phyloP scores from a whole-genome alignment of 345 rosid genomes.

The Eucalyptus curtisii region DNA sequence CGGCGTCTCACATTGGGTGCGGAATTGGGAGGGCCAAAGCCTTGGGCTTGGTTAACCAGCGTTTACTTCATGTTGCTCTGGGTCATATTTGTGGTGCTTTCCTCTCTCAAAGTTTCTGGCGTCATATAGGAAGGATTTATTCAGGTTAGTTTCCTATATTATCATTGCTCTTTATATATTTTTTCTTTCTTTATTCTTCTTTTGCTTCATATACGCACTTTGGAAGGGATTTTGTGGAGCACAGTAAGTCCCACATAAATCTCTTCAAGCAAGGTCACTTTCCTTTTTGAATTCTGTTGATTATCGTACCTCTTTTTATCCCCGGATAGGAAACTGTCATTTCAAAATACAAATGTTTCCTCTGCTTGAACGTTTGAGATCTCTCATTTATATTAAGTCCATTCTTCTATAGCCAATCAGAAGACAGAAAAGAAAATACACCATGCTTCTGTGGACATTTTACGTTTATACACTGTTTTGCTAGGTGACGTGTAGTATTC shows the following conservation, averaged over 20 bases:
- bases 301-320: too few species aligned
- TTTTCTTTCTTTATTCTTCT: not conserved
- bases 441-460: too few species aligned
- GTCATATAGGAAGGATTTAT: slow-evolving; percentile 24
- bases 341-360: too few species aligned
- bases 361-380: too few species aligned
- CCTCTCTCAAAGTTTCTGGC: slow-evolving; percentile 60
- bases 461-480: too few species aligned
- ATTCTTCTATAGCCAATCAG: too few species aligned
- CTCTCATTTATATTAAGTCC: too few species aligned
- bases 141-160: not conserved
- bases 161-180: not conserved
- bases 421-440: too few species aligned
- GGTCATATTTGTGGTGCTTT: slow-evolving; percentile 3
- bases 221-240: not conserved
- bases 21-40: slow-evolving; percentile 81
- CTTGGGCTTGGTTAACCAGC: slow-evolving; percentile 78
- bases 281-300: too few species aligned
- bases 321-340: too few species aligned
- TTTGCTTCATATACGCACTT: not conserved
- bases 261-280: too few species aligned
- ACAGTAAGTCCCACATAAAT: not conserved
- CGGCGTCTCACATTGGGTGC: slow-evolving; percentile 75
- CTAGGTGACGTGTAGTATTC: too few species aligned
- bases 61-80: not conserved